phyloP scores from a whole-genome alignment of 1,139 yeast species.

The Suhomyces atakaporum region DNA sequence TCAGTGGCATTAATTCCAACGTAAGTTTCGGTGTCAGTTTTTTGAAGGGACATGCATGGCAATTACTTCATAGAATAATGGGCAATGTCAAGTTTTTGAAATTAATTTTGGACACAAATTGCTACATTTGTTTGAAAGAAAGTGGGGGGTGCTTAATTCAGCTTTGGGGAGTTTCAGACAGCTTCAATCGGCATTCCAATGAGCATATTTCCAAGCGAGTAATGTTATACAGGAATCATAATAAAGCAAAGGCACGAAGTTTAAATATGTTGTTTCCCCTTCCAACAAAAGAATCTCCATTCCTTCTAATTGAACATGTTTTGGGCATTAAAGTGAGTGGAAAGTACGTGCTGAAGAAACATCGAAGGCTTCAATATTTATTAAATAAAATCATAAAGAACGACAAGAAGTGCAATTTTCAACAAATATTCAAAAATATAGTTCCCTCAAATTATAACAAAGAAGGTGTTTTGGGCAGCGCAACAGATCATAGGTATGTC shows the following conservation, averaged over 20 bases:
- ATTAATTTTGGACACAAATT: constrained; percentile 32
- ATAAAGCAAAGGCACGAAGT: neutral
- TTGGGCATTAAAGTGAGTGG: constrained; percentile 2
- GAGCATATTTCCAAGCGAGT: constrained; percentile 11
- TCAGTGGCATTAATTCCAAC: constrained; percentile 21
- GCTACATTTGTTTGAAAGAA: constrained; percentile 19
- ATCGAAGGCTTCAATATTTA: constrained; percentile 18
- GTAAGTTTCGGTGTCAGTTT: constrained; percentile 29
- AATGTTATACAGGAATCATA: constrained; percentile 13
- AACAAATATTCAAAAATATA: constrained; percentile 26
- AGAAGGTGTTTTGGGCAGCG: constrained; percentile 19
- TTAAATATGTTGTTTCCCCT: neutral
- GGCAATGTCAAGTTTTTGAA: constrained; percentile 35
- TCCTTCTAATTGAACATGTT: constrained; percentile 1
- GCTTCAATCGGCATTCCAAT: constrained; percentile 2
- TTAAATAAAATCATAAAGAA: constrained; percentile 21
- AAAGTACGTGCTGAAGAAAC: constrained; percentile 25
- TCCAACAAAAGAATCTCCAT: neutral
- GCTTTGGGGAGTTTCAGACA: constrained; percentile 36
- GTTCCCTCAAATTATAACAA: constrained; percentile 16
- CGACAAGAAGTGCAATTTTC: constrained; percentile 28
- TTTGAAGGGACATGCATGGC: constrained; percentile 42
- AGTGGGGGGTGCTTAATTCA: constrained; percentile 28
- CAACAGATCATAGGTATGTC: constrained; percentile 32
- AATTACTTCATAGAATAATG: constrained; percentile 28